Evolutionary conservation across 2,329 filamentous ascomycete species (phyloP).

Genomic region (Neoscytalidium dimidiatum): DNA sequence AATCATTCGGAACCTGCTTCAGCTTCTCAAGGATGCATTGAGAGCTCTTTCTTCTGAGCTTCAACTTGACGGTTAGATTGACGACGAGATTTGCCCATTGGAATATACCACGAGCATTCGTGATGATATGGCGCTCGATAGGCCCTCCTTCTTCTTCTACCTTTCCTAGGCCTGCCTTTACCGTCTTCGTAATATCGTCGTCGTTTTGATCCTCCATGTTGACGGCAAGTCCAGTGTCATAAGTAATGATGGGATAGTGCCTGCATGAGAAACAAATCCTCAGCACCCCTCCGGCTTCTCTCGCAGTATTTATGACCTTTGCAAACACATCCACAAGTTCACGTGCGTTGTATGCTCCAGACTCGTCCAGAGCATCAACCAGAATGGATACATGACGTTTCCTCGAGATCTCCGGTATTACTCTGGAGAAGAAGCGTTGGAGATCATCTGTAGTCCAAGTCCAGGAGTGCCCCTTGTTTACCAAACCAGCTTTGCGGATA

Average conservation of each 20-base stretch:
- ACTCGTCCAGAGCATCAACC: neutral
- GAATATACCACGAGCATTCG: neutral
- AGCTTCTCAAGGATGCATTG: neutral
- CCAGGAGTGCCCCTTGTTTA: neutral
- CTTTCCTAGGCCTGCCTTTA: neutral
- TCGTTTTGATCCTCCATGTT: neutral
- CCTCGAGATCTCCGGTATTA: neutral
- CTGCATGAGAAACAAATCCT: neutral
- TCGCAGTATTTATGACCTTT: neutral
- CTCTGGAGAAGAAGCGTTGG: neutral
- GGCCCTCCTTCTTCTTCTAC: neutral
- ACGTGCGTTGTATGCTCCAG: neutral
- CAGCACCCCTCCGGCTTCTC: neutral
- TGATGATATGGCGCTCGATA: fast-evolving
- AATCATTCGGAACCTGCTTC: neutral
- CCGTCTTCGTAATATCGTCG: neutral
- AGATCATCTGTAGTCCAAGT: neutral
- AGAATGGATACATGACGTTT: neutral
- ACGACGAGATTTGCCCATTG: neutral
- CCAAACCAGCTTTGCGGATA: no score
- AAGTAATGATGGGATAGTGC: neutral
- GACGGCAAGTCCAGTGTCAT: neutral
- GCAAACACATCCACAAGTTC: neutral
- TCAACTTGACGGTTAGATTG: neutral
- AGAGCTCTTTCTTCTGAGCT: neutral